Evolutionary conservation across 2,329 filamentous ascomycete genomes (phyloP).

Genomic region (Colletotrichum chlorophyti): DNA sequence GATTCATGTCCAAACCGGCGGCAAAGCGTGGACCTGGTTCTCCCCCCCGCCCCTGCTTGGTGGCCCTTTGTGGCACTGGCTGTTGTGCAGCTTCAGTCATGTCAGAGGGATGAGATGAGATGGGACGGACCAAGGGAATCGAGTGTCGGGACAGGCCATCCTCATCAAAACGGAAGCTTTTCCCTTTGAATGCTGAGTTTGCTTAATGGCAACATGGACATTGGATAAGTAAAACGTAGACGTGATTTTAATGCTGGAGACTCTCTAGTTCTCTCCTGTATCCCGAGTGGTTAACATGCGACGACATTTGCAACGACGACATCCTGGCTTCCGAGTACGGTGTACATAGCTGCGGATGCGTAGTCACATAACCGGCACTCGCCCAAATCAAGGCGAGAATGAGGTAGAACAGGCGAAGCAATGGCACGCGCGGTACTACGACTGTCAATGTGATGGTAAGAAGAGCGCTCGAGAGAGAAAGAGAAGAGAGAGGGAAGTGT

Average conservation of each 20-base stretch:
- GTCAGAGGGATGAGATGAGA: background rate
- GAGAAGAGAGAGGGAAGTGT: too few species aligned
- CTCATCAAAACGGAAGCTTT: background rate
- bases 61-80: background rate
- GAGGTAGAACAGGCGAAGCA: too few species aligned
- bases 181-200: background rate
- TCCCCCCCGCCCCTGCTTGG: too few species aligned
- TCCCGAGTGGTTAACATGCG: background rate
- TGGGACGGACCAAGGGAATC: background rate
- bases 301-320: slow-evolving; percentile 6
- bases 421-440: too few species aligned
- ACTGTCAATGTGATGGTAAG: too few species aligned
- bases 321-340: too few species aligned
- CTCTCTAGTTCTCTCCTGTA: background rate
- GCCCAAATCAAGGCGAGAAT: too few species aligned
- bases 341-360: too few species aligned
- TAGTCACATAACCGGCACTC: too few species aligned
- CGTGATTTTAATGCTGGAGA: background rate
- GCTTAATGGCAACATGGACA: background rate
- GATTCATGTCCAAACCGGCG: background rate
- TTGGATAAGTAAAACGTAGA: background rate
- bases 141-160: slow-evolving; percentile 1
- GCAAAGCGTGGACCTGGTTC: too few species aligned
- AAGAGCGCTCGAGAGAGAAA: too few species aligned
- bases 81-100: slow-evolving; percentile 2